Conservation (phyloP, 768 basidiomycete genomes). For the Mycena kentingensis region DNA sequence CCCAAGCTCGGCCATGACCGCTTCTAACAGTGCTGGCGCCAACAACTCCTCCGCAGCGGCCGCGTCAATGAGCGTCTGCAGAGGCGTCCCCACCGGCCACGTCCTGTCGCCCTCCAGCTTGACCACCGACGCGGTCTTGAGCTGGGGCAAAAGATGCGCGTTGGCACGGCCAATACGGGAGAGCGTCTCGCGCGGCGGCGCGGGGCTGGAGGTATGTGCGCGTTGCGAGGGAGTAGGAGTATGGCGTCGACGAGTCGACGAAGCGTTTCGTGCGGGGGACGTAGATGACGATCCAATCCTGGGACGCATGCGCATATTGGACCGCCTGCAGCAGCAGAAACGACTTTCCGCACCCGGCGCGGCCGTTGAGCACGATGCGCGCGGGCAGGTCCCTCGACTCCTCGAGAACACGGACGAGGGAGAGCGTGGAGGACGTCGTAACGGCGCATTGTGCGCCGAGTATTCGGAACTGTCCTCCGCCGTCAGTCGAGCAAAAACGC, state of each 20-base stretch:
- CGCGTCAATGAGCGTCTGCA: slow-evolving; percentile 58
- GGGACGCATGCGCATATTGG: slow-evolving; percentile 55
- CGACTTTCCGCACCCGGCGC: slow-evolving; percentile 80
- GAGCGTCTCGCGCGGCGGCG: slow-evolving; percentile 63
- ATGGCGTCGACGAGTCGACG: slow-evolving; percentile 74
- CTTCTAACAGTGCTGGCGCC: slow-evolving; percentile 58
- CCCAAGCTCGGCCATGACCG: slow-evolving; percentile 62
- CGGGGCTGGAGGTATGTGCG: slow-evolving; percentile 75
- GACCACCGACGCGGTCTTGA: slow-evolving; percentile 46
- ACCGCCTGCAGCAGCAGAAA: slow-evolving; percentile 76
- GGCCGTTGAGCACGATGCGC: slow-evolving; percentile 51
- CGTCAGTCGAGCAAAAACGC: neutral
- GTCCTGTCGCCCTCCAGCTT: slow-evolving; percentile 41
- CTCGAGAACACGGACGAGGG: slow-evolving; percentile 2
- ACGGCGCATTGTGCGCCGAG: slow-evolving; percentile 74
- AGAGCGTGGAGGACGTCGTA: slow-evolving; percentile 47
- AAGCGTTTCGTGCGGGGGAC: slow-evolving; percentile 59
- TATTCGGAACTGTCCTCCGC: slow-evolving; percentile 56
- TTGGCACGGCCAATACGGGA: slow-evolving; percentile 67
- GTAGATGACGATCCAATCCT: slow-evolving; percentile 83
- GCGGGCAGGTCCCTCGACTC: slow-evolving; percentile 32
- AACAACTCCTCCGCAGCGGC: slow-evolving; percentile 54
- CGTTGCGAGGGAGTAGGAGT: slow-evolving; percentile 74
- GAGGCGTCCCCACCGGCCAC: slow-evolving; percentile 48
- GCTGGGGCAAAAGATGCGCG: slow-evolving; percentile 37